These are phyloP conservation scores for Berberis vulgaris DNA, from an alignment of 164 flowering plant species.

Conservation along the genomic window DNA sequence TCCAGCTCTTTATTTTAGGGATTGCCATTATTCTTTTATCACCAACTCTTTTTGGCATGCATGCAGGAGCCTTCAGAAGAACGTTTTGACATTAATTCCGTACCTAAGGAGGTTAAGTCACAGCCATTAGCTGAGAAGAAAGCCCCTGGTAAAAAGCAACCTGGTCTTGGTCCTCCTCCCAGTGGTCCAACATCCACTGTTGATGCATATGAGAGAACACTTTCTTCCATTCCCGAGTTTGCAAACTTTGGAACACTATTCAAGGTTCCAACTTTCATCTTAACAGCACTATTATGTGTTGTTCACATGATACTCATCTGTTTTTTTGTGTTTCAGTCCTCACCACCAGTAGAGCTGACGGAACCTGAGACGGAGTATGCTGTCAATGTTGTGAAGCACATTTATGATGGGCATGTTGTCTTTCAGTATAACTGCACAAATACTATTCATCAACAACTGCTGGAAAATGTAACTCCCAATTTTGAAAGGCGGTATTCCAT, in stretches of 20 bases:
- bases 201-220: conserved; percentile 79
- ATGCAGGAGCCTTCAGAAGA: conserved; percentile 80
- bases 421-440: conserved; percentile 96
- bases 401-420: conserved; percentile 81
- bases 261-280: conserved; percentile 43
- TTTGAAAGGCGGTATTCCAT: not conserved
- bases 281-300: not conserved
- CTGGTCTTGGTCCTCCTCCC: conserved; percentile 77
- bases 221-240: conserved; percentile 82
- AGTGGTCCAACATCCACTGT: conserved; percentile 50
- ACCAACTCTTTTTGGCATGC: conserved; percentile 9
- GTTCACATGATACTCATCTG: no score
- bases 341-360: conserved; percentile 87
- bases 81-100: conserved; percentile 71
- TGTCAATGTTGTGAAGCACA: conserved; percentile 94
- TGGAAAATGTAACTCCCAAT: conserved; percentile 62
- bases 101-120: conserved; percentile 78
- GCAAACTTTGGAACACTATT: conserved; percentile 79
- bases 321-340: conserved; percentile 43
- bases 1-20: not conserved
- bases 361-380: conserved; percentile 99
- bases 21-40: not conserved
- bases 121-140: conserved; percentile 92
- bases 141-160: conserved; percentile 83
- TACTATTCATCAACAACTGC: conserved; percentile 84